These are phyloP conservation scores for Usnea hakonensis DNA, from an alignment of 495 filamentous ascomycete species.

Conservation along the genomic window DNA sequence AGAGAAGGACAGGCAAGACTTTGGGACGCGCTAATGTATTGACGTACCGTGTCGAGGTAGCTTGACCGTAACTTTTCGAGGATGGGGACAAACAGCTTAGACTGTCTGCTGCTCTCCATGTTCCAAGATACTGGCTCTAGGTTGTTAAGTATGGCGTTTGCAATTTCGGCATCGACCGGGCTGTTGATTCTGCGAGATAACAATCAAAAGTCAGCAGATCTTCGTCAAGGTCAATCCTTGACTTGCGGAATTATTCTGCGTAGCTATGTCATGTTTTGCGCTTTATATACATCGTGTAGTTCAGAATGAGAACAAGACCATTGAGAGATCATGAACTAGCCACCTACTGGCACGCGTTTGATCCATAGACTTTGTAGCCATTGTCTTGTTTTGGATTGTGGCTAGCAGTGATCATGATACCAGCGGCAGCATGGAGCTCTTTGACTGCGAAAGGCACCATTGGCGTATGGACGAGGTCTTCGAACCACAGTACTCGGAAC, in stretches of 20 bases:
- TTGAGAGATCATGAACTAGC: neutral
- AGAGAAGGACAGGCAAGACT: neutral
- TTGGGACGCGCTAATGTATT: neutral
- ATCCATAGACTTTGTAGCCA: conserved; percentile 57
- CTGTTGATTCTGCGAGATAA: conserved; percentile 18
- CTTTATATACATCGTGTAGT: neutral
- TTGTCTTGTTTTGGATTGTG: conserved; percentile 67
- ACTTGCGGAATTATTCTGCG: neutral
- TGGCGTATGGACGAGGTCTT: conserved; percentile 51
- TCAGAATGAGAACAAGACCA: neutral
- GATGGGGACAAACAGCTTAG: neutral
- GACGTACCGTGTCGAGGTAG: conserved; percentile 38
- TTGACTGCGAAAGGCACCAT: conserved; percentile 61
- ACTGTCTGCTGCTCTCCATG: conserved; percentile 34
- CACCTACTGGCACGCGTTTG: conserved; percentile 58
- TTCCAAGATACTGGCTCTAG: conserved; percentile 50
- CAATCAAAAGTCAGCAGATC: neutral
- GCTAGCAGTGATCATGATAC: conserved; percentile 67
- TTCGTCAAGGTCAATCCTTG: neutral
- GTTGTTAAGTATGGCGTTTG: conserved; percentile 51
- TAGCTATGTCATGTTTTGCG: neutral
- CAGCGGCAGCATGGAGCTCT: conserved; percentile 50
- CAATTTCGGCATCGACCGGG: conserved; percentile 47
- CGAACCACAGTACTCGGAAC: conserved; percentile 56
- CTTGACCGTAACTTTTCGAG: conserved; percentile 36